Conservation (phyloP, 2,329 filamentous ascomycete species). For the Furcasterigmium furcatum region DNA sequence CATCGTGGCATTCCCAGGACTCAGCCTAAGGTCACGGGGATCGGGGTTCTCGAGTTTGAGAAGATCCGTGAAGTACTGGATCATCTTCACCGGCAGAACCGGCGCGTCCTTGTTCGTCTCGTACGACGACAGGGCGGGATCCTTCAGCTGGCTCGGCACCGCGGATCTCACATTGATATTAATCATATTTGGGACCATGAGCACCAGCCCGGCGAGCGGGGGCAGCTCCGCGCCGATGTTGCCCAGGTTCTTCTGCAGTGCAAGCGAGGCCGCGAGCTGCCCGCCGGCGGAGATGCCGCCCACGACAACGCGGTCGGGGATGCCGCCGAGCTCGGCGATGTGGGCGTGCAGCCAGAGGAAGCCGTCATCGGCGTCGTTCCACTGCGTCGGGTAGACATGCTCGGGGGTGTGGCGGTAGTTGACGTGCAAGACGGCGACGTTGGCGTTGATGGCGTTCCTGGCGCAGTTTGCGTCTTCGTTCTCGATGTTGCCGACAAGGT, state of each 20-base stretch:
- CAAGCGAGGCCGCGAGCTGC: slow-evolving; percentile 34
- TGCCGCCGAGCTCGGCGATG: slow-evolving; percentile 30
- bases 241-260: slow-evolving; percentile 30
- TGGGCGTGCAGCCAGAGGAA: slow-evolving; percentile 51
- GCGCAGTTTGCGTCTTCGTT: slow-evolving; percentile 51
- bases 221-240: slow-evolving; percentile 11
- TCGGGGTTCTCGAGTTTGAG: slow-evolving; percentile 10
- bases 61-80: slow-evolving; percentile 22
- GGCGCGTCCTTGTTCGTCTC: slow-evolving; percentile 43
- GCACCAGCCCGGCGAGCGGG: slow-evolving; percentile 42
- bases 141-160: slow-evolving; percentile 28
- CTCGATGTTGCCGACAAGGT: slow-evolving; percentile 47
- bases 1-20: slow-evolving; percentile 25
- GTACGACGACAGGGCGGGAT: slow-evolving; percentile 37
- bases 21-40: slow-evolving; percentile 29
- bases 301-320: slow-evolving; percentile 33
- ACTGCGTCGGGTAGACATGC: slow-evolving; percentile 44
- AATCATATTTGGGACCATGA: slow-evolving; percentile 45
- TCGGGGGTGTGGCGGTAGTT: slow-evolving; percentile 59
- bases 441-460: slow-evolving; percentile 3
- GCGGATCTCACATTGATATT: slow-evolving; percentile 16
- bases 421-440: slow-evolving; percentile 46
- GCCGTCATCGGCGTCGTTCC: slow-evolving; percentile 49
- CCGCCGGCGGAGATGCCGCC: slow-evolving; percentile 47
- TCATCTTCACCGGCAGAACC: slow-evolving; percentile 33